Evolutionary conservation across 23 red algal species (phyloP).

Genomic region (Cyanidioschyzon merolae): DNA sequence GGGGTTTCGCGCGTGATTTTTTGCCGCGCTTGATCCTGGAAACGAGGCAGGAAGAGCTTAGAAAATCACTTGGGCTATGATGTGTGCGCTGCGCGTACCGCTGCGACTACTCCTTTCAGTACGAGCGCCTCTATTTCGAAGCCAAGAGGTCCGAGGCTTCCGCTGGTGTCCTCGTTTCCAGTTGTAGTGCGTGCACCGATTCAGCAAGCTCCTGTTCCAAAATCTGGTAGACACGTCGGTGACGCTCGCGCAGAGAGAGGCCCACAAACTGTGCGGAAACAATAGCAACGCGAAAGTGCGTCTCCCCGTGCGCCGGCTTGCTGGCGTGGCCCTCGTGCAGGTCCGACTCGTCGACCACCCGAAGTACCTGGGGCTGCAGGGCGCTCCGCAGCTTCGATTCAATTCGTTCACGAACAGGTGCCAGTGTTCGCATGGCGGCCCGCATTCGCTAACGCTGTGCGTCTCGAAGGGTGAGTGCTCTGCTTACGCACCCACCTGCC

Average conservation of each 20-base stretch:
- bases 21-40: neutral
- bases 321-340: conserved; percentile 43
- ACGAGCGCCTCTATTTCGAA: neutral
- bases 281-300: conserved; percentile 50
- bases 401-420: conserved; percentile 12
- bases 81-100: neutral
- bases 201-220: conserved; percentile 45
- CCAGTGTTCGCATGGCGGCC: too few species aligned
- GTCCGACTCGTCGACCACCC: conserved; percentile 49
- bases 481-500: neutral
- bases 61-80: neutral
- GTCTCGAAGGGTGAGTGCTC: neutral
- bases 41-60: neutral
- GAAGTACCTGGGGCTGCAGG: conserved; percentile 33
- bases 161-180: conserved; percentile 44
- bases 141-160: conserved; percentile 7
- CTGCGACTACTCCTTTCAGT: neutral
- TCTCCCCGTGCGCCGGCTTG: conserved; percentile 44
- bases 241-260: conserved; percentile 30
- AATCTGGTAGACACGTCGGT: conserved; percentile 50
- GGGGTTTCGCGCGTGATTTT: neutral
- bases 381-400: conserved; percentile 36
- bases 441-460: too few species aligned
- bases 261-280: conserved; percentile 46
- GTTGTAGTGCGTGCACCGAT: conserved; percentile 55